These are phyloP conservation scores for Globisporangium alternatum DNA, from an alignment of 352 stramenopile species.

Conservation along the genomic window DNA sequence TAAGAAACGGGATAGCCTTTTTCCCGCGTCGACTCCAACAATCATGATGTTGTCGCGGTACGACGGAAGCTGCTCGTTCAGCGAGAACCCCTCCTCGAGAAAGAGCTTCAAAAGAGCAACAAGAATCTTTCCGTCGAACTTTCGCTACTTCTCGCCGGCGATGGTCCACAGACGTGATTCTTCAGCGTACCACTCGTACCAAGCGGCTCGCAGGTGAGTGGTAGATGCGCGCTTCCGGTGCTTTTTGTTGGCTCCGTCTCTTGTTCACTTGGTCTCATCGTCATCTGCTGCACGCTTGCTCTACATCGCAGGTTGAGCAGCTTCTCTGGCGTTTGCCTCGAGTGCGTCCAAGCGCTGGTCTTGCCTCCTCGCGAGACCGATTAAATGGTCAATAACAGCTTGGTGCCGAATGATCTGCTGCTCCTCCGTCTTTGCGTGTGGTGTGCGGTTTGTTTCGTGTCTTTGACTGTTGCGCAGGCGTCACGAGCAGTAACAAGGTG, in stretches of 20 bases:
- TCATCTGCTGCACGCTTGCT: not conserved
- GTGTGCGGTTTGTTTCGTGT: not conserved
- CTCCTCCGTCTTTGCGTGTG: not conserved
- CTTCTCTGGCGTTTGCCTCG: not conserved
- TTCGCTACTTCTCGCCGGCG: not conserved
- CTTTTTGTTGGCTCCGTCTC: not conserved
- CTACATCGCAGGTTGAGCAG: not conserved
- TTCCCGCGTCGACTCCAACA: not conserved
- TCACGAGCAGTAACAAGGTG: not conserved
- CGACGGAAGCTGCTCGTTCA: not conserved
- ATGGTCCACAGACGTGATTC: not conserved
- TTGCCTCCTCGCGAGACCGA: not conserved
- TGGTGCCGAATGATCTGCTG: not conserved
- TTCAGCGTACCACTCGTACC: slow-evolving; percentile 1
- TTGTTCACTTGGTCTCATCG: not conserved
- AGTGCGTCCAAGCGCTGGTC: not conserved
- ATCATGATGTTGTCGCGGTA: not conserved
- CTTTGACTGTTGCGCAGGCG: not conserved
- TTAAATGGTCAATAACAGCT: not conserved
- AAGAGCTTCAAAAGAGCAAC: not conserved
- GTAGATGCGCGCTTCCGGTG: not conserved
- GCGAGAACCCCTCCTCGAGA: not conserved
- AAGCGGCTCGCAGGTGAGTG: not conserved
- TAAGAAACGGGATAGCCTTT: not conserved
- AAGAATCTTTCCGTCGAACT: not conserved